These are phyloP conservation scores for Claviceps arundinis DNA, from an alignment of 2,329 filamentous ascomycete species.

Conservation along the genomic window DNA sequence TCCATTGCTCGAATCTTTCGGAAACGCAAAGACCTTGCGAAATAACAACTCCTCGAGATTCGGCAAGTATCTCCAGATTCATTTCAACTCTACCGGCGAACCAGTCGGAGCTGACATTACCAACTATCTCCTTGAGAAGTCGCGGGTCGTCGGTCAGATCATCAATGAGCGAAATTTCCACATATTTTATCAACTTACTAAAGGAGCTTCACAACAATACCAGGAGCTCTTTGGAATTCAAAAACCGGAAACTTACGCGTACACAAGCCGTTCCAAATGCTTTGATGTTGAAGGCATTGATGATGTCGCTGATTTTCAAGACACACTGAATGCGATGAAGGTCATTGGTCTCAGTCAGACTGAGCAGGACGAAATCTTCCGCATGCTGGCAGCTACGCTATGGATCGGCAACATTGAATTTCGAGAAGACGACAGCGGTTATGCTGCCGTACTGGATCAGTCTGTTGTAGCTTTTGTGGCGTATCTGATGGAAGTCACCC, in stretches of 20 bases:
- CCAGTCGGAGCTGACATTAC: conserved; percentile 95
- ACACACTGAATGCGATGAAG: conserved; percentile 89
- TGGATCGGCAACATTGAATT: conserved; percentile 96
- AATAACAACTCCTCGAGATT: conserved; percentile 99
- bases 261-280: conserved; percentile 90
- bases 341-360: conserved; percentile 77
- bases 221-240: conserved; percentile 82
- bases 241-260: conserved; percentile 81
- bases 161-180: conserved; percentile 95
- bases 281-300: conserved; percentile 90
- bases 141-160: conserved; percentile 89
- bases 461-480: conserved; percentile 91
- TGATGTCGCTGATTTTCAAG: conserved; percentile 74
- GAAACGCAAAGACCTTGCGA: conserved; percentile 91
- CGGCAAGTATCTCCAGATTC: conserved; percentile 94
- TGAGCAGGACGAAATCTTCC: conserved; percentile 94
- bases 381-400: conserved; percentile 79
- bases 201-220: conserved; percentile 79
- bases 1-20: conserved; percentile 90
- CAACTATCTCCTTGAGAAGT: conserved; percentile 94
- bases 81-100: conserved; percentile 86
- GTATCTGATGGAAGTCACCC: conserved; percentile 80
- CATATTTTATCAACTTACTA: conserved; percentile 98
- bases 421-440: conserved; percentile 74
- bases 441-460: conserved; percentile 74